Conservation (phyloP, 441 rosid species). For the Gossypium gossypioides region DNA sequence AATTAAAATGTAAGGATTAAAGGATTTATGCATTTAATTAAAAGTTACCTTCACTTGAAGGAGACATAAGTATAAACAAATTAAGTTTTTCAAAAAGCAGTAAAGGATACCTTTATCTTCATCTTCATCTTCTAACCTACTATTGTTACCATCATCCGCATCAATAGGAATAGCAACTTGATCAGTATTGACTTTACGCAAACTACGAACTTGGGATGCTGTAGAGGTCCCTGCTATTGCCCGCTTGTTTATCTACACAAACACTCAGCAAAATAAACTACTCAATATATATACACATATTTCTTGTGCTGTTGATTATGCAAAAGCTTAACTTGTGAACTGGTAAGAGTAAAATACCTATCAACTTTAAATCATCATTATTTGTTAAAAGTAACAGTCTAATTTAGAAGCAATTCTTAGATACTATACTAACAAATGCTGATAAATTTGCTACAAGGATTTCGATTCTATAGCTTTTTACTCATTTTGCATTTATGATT, state of each 20-base stretch:
- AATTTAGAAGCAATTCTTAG: background rate
- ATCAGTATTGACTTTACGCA: slow-evolving; percentile 82
- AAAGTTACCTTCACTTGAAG: background rate
- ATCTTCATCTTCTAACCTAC: slow-evolving; percentile 76
- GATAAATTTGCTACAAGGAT: background rate
- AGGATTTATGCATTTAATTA: background rate
- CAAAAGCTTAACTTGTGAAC: background rate
- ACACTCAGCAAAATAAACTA: slow-evolving; percentile 19
- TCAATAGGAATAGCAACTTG: slow-evolving; percentile 90
- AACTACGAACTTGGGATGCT: slow-evolving; percentile 79
- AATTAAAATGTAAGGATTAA: background rate
- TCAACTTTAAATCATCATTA: background rate
- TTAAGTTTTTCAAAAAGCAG: background rate
- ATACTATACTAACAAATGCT: background rate
- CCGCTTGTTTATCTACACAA: slow-evolving; percentile 74
- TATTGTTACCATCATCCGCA: slow-evolving; percentile 35
- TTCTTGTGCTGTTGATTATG: background rate
- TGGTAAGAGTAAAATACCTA: background rate
- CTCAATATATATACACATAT: background rate
- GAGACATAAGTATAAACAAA: background rate
- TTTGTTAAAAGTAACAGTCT: background rate
- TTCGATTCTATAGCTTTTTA: background rate
- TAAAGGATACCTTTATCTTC: slow-evolving; percentile 76
- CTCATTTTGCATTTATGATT: background rate
- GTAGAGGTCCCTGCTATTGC: slow-evolving; percentile 44